These are phyloP conservation scores for Trichocomaceae sp. DNA, from an alignment of 2,329 filamentous ascomycete genomes.

Conservation along the genomic window DNA sequence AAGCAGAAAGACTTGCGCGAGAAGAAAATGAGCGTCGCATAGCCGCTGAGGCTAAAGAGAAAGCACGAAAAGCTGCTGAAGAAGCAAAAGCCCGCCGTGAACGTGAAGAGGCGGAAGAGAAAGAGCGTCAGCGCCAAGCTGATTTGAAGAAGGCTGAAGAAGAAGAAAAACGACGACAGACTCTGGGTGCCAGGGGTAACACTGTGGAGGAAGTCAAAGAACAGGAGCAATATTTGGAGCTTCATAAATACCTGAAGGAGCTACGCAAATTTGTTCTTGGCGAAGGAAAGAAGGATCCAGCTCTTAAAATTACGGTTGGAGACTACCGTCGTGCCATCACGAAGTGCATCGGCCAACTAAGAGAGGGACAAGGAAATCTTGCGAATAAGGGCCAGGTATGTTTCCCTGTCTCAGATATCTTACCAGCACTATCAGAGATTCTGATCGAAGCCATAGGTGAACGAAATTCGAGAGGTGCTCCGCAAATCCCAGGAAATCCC, in stretches of 20 bases:
- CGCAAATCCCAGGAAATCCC: slow-evolving; percentile 49
- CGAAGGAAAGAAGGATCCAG: slow-evolving; percentile 50
- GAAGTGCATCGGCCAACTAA: slow-evolving; percentile 64
- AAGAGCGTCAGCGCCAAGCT: slow-evolving; percentile 28
- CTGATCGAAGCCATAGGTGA: slow-evolving; percentile 20
- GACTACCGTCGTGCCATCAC: slow-evolving; percentile 66
- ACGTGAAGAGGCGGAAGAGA: slow-evolving; percentile 25
- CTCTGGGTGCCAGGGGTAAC: slow-evolving; percentile 22
- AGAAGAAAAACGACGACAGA: slow-evolving; percentile 23
- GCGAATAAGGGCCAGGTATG: slow-evolving; percentile 55
- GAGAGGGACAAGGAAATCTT: slow-evolving; percentile 49
- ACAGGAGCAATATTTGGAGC: slow-evolving; percentile 45
- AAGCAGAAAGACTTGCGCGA: slow-evolving; percentile 39
- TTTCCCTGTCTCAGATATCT: slow-evolving; percentile 9
- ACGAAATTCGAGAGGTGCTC: slow-evolving; percentile 48
- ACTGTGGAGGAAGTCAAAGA: slow-evolving; percentile 35
- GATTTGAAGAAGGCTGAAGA: slow-evolving; percentile 21
- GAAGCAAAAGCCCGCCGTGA: slow-evolving; percentile 30
- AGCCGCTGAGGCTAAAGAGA: slow-evolving; percentile 35
- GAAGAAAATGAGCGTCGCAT: slow-evolving; percentile 33
- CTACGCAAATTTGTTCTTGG: slow-evolving; percentile 49
- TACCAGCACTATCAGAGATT: not conserved
- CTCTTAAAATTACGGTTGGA: slow-evolving; percentile 60
- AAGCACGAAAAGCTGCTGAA: slow-evolving; percentile 29
- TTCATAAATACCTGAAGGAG: slow-evolving; percentile 63